Evolutionary conservation across 148 eudicot genomes (phyloP).

Genomic region (Simmondsia chinensis): DNA sequence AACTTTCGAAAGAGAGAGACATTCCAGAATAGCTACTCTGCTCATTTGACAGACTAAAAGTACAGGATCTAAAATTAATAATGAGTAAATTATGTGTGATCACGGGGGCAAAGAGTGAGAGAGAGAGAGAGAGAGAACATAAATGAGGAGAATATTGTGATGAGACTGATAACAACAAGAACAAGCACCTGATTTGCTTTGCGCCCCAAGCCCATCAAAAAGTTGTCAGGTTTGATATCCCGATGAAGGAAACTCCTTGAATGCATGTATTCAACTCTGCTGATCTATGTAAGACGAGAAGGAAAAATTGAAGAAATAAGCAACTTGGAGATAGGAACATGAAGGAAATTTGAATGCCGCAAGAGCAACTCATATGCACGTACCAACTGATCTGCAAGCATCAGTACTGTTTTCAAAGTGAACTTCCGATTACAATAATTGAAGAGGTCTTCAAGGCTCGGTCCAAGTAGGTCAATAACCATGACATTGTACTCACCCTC

Average conservation of each 20-base stretch:
- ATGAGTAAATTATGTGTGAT: too few species aligned
- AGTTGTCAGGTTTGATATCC: slow-evolving; percentile 60
- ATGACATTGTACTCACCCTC: slow-evolving; percentile 51
- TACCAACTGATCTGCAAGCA: slow-evolving; percentile 60
- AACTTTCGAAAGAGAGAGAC: too few species aligned
- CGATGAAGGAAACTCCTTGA: slow-evolving; percentile 60
- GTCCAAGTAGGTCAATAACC: slow-evolving; percentile 63
- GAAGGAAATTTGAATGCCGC: not conserved
- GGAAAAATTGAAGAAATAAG: not conserved
- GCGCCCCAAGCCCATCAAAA: slow-evolving; percentile 50
- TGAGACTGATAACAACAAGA: not conserved
- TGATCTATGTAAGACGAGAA: slow-evolving; percentile 22
- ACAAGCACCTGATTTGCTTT: slow-evolving; percentile 47
- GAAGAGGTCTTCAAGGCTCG: slow-evolving; percentile 51
- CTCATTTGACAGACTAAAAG: too few species aligned
- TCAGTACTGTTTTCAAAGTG: slow-evolving; percentile 43
- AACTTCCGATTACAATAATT: slow-evolving; percentile 45
- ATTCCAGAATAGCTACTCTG: too few species aligned
- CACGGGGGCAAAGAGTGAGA: too few species aligned
- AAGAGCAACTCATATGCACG: slow-evolving; percentile 3
- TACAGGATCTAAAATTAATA: too few species aligned
- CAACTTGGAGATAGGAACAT: not conserved
- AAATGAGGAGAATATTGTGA: not conserved
- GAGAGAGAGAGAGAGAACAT: too few species aligned
- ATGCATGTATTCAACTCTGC: slow-evolving; percentile 59